Percentiles rank a stretch among this genome's conserved stretches.
Evolutionary conservation across 2,329 filamentous ascomycete species (phyloP).

Genomic region (Fusarium dimerum): DNA sequence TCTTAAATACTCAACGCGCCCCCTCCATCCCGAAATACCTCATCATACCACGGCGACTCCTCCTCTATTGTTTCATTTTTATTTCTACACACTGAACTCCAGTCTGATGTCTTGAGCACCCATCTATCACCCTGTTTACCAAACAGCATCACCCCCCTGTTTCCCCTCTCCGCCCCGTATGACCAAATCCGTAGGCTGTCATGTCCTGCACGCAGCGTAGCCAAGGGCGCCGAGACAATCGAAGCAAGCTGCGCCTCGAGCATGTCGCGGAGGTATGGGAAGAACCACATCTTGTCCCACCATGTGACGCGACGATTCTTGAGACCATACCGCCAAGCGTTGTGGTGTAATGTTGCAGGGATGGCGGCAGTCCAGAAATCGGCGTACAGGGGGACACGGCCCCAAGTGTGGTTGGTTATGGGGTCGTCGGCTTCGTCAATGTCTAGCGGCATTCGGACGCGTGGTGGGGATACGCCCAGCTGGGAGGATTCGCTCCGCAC

Average conservation of each 20-base stretch:
- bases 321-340: slow-evolving; percentile 26
- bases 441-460: slow-evolving; percentile 26
- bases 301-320: slow-evolving; percentile 24
- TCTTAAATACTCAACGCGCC: slow-evolving; percentile 6
- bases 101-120: slow-evolving; percentile 20
- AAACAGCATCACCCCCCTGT: slow-evolving; percentile 18
- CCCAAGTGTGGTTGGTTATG: slow-evolving; percentile 21
- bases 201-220: slow-evolving; percentile 12
- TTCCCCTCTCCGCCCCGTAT: slow-evolving; percentile 10
- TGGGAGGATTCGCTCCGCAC: slow-evolving; percentile 18
- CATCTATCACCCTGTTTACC: slow-evolving; percentile 25
- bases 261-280: slow-evolving; percentile 24
- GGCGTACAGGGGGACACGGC: slow-evolving; percentile 20
- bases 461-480: slow-evolving; percentile 25
- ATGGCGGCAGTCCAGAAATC: slow-evolving; percentile 27
- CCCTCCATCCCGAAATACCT: slow-evolving; percentile 24
- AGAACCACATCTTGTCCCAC: slow-evolving; percentile 31
- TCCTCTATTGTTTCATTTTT: slow-evolving; percentile 13
- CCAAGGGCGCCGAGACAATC: slow-evolving; percentile 9
- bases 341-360: slow-evolving; percentile 28
- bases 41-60: slow-evolving; percentile 20
- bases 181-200: slow-evolving; percentile 16
- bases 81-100: slow-evolving; percentile 20
- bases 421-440: slow-evolving; percentile 1
- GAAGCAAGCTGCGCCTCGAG: slow-evolving; percentile 16